Evolutionary conservation across 1,284 basidiomycete genomes (phyloP).

Genomic region (Irpex sp.): DNA sequence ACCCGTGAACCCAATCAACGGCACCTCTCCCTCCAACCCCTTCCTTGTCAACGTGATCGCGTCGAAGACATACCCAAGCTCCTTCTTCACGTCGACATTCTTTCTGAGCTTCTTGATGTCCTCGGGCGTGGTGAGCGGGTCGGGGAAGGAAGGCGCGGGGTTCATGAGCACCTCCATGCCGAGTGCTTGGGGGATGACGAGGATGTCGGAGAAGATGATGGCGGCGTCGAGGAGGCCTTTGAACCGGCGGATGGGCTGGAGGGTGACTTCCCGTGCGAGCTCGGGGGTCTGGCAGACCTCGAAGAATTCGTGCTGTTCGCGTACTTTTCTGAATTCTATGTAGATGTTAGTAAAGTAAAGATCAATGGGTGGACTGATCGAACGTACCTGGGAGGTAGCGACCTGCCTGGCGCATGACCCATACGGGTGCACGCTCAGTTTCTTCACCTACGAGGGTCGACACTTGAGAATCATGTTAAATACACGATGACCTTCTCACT

Average conservation of each 20-base stretch:
- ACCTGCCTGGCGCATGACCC: conserved; percentile 99
- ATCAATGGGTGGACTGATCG: neutral
- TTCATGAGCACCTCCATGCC: conserved; percentile 95
- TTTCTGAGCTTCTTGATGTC: conserved; percentile 64
- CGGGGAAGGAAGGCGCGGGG: conserved; percentile 84
- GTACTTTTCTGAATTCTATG: conserved; percentile 82
- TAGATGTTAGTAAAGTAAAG: neutral
- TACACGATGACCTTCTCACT: too few relatives aligned
- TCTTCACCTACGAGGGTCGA: conserved; percentile 57
- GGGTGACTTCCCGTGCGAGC: conserved; percentile 82
- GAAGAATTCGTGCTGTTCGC: conserved; percentile 87
- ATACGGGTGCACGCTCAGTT: conserved; percentile 92
- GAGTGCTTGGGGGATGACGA: conserved; percentile 94
- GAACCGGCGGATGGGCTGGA: conserved; percentile 90
- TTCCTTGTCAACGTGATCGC: conserved; percentile 83
- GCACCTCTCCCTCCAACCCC: conserved; percentile 80
- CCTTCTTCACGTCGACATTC: conserved; percentile 73
- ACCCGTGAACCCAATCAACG: conserved; percentile 93
- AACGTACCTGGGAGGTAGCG: conserved; percentile 87
- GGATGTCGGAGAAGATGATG: conserved; percentile 96
- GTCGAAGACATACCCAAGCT: conserved; percentile 88
- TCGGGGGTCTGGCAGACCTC: conserved; percentile 87
- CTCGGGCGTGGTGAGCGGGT: conserved; percentile 73
- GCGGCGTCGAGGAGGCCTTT: conserved; percentile 83
- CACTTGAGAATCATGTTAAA: neutral